Percentiles rank a stretch among this genome's conserved stretches.
These are phyloP conservation scores for Ailanthus altissimus DNA, from an alignment of 345 rosid species.

Conservation along the genomic window DNA sequence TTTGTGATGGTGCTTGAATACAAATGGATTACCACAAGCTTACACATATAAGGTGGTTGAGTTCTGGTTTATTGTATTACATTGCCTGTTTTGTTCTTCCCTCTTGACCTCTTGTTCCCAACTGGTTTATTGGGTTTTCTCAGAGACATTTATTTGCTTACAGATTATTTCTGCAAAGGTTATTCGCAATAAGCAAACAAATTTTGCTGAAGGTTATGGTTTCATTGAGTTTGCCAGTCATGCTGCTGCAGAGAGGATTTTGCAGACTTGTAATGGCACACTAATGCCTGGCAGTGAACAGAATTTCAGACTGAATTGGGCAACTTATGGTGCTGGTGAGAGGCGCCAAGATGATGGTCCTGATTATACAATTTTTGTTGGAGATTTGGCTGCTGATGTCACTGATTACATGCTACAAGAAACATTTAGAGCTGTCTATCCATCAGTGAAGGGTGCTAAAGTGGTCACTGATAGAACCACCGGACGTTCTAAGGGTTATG, in stretches of 20 bases:
- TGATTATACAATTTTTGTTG: constrained; percentile 83
- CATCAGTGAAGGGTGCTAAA: constrained; percentile 88
- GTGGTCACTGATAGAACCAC: constrained; percentile 87
- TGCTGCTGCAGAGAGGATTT: constrained; percentile 73
- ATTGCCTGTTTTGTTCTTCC: not conserved
- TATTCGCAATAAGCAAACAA: constrained; percentile 78
- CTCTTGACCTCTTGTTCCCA: no score
- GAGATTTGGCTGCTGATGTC: constrained; percentile 93
- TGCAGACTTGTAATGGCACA: constrained; percentile 78
- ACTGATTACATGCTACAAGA: constrained; percentile 75
- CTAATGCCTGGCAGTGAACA: constrained; percentile 80
- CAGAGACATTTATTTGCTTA: not conserved
- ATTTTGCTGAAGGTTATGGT: constrained; percentile 80
- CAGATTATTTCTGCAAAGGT: constrained; percentile 83
- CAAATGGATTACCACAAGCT: not conserved
- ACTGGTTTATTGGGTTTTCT: not conserved
- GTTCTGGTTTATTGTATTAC: not conserved
- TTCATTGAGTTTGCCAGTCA: constrained; percentile 74
- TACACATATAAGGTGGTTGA: not conserved
- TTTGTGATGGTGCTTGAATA: not conserved
- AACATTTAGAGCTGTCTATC: constrained; percentile 60
- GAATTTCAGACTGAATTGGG: constrained; percentile 88
- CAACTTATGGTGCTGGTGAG: constrained; percentile 84
- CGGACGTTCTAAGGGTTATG: constrained; percentile 95
- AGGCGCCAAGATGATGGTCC: constrained; percentile 84